Evolutionary conservation across 2,329 filamentous ascomycete genomes (phyloP).

Genomic region (Pseudopyrenochaeta lycopersici): DNA sequence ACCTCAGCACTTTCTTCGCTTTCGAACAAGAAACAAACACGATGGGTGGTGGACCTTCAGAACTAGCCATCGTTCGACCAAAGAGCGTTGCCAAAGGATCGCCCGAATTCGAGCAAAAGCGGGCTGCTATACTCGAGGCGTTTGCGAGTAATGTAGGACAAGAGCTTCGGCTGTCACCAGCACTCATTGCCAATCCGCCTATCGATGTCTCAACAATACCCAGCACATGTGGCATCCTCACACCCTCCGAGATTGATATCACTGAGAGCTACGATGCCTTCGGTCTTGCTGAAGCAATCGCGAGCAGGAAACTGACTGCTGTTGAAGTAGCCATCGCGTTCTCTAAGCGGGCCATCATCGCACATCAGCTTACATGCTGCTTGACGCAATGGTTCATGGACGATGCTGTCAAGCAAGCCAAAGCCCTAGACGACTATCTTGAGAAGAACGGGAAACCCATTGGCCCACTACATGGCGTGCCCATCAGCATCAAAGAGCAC

Average conservation of each 20-base stretch:
- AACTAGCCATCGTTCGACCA: conserved; percentile 17
- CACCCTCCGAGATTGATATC: conserved; percentile 57
- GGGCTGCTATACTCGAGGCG: conserved; percentile 18
- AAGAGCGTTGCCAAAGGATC: conserved; percentile 25
- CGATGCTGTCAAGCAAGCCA: conserved; percentile 24
- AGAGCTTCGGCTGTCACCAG: conserved; percentile 15
- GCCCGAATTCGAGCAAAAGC: conserved; percentile 24
- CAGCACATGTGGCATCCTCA: conserved; percentile 54
- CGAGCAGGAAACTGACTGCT: conserved; percentile 46
- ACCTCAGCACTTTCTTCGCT: not conserved
- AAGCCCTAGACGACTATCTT: conserved; percentile 55
- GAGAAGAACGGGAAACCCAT: conserved; percentile 27
- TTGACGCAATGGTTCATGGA: conserved; percentile 33
- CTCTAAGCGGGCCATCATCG: conserved; percentile 28
- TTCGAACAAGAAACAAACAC: not conserved
- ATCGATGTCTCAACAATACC: conserved; percentile 28
- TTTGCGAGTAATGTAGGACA: conserved; percentile 23
- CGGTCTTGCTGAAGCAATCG: conserved; percentile 53
- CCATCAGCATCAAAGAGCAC: conserved; percentile 63
- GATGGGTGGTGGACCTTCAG: conserved; percentile 5
- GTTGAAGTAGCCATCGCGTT: conserved; percentile 48
- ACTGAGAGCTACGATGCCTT: conserved; percentile 59
- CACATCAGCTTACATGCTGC: conserved; percentile 26
- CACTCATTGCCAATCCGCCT: conserved; percentile 20
- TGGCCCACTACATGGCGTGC: conserved; percentile 58